Evolutionary conservation across 805 yeast species (phyloP).

Genomic region (Lipomyces yamanashiensis): DNA sequence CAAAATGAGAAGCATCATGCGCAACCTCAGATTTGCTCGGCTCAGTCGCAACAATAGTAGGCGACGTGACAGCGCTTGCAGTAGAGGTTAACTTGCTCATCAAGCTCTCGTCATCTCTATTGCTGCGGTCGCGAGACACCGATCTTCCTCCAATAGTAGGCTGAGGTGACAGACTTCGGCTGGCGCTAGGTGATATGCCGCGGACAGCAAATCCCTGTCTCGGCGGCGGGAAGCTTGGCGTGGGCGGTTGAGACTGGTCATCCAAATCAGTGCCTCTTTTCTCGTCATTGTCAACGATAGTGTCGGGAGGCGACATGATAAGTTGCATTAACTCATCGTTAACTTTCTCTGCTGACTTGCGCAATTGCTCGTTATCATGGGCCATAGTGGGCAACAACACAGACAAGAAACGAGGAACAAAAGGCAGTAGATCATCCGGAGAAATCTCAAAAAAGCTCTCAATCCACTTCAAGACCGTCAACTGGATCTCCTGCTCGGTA

Average conservation of each 20-base stretch:
- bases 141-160: constrained; percentile 19
- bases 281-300: constrained; percentile 32
- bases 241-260: constrained; percentile 14
- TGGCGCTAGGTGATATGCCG: constrained; percentile 16
- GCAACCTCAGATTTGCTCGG: constrained; percentile 32
- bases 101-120: constrained; percentile 27
- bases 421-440: constrained; percentile 73
- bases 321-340: constrained; percentile 61
- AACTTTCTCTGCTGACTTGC: constrained; percentile 60
- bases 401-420: constrained; percentile 74
- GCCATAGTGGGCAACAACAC: constrained; percentile 68
- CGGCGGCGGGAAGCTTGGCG: constrained; percentile 17
- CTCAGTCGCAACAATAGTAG: constrained; percentile 11
- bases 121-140: constrained; percentile 17
- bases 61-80: constrained; percentile 21
- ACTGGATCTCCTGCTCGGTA: constrained; percentile 74
- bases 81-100: constrained; percentile 17
- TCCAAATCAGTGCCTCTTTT: constrained; percentile 3
- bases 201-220: constrained; percentile 17
- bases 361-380: constrained; percentile 54
- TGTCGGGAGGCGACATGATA: constrained; percentile 51
- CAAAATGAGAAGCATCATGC: background rate
- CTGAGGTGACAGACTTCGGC: constrained; percentile 27
- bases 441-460: constrained; percentile 71
- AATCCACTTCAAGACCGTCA: constrained; percentile 82